phyloP scores from a whole-genome alignment of 495 filamentous ascomycete genomes.

The Xylaria telfairii region DNA sequence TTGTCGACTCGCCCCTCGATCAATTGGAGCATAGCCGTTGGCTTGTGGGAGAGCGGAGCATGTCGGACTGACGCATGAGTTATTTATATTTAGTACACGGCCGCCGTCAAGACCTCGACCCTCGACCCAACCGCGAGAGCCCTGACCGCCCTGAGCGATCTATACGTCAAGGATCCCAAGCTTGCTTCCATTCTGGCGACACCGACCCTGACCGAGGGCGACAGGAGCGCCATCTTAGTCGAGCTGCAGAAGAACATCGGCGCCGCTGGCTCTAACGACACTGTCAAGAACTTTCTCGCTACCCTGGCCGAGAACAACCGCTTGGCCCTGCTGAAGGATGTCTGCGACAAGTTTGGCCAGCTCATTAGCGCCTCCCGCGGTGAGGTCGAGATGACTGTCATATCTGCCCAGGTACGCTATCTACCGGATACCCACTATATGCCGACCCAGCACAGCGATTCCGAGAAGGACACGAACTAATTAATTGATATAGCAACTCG shows the following conservation, averaged over 20 bases:
- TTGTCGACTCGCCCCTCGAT: background rate
- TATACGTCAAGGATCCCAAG: slow-evolving; percentile 81
- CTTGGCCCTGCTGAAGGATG: slow-evolving; percentile 76
- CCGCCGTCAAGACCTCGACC: slow-evolving; percentile 80
- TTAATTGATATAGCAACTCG: slow-evolving; percentile 70
- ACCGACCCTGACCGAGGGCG: slow-evolving; percentile 74
- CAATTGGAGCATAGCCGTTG: background rate
- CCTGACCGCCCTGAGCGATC: slow-evolving; percentile 69
- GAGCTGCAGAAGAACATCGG: slow-evolving; percentile 84
- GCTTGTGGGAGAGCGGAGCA: slow-evolving; percentile 17
- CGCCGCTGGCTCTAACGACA: slow-evolving; percentile 71
- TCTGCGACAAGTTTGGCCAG: slow-evolving; percentile 84
- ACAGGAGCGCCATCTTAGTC: slow-evolving; percentile 83
- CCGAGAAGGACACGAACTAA: slow-evolving; percentile 24
- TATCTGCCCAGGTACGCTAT: slow-evolving; percentile 78
- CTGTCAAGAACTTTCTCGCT: slow-evolving; percentile 90
- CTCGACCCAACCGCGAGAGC: slow-evolving; percentile 84
- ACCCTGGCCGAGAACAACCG: slow-evolving; percentile 96
- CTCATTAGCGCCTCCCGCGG: slow-evolving; percentile 89
- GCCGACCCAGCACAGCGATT: background rate
- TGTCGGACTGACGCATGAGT: slow-evolving; percentile 43
- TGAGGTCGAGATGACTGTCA: slow-evolving; percentile 91
- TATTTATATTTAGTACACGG: slow-evolving; percentile 86
- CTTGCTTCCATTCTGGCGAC: slow-evolving; percentile 75
- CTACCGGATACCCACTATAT: slow-evolving; percentile 6